Evolutionary conservation across 1,284 basidiomycete species (phyloP).

Genomic region (Schizophyllum commune): DNA sequence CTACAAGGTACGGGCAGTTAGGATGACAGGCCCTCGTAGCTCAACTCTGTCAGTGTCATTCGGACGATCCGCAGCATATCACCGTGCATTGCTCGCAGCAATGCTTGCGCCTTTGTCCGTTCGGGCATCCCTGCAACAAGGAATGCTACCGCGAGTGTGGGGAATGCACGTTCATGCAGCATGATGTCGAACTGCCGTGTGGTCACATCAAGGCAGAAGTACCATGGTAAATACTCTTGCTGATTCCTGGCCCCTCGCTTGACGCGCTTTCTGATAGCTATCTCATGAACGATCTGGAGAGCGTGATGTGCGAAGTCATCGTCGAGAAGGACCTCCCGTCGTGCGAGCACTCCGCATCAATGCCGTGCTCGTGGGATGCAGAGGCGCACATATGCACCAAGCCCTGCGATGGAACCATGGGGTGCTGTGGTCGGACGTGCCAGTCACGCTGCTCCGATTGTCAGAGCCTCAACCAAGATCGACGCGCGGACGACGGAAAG

Average conservation of each 20-base stretch:
- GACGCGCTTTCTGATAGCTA: conserved; percentile 27
- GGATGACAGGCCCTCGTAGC: neutral
- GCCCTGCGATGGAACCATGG: conserved; percentile 35
- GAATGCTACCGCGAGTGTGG: conserved; percentile 50
- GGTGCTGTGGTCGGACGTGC: conserved; percentile 52
- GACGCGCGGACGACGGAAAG: neutral
- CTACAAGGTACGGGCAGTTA: conserved; percentile 37
- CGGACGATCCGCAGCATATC: conserved; percentile 51
- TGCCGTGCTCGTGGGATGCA: conserved; percentile 44
- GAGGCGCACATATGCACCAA: conserved; percentile 30
- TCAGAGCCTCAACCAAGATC: conserved; percentile 24
- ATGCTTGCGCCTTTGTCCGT: conserved; percentile 45
- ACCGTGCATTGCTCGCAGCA: conserved; percentile 41
- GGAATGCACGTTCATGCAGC: conserved; percentile 42
- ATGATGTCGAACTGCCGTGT: conserved; percentile 49
- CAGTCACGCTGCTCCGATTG: conserved; percentile 43
- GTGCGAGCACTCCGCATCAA: conserved; percentile 48
- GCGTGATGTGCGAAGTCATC: conserved; percentile 34
- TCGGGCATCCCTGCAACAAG: conserved; percentile 56
- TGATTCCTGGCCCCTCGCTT: no score
- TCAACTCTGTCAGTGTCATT: conserved; percentile 48
- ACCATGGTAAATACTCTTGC: conserved; percentile 39
- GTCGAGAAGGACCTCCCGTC: conserved; percentile 39
- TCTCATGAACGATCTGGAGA: conserved; percentile 34
- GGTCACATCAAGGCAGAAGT: conserved; percentile 44